Conservation (phyloP, 2,329 filamentous ascomycete species). For the Fusarium guadeloupense region DNA sequence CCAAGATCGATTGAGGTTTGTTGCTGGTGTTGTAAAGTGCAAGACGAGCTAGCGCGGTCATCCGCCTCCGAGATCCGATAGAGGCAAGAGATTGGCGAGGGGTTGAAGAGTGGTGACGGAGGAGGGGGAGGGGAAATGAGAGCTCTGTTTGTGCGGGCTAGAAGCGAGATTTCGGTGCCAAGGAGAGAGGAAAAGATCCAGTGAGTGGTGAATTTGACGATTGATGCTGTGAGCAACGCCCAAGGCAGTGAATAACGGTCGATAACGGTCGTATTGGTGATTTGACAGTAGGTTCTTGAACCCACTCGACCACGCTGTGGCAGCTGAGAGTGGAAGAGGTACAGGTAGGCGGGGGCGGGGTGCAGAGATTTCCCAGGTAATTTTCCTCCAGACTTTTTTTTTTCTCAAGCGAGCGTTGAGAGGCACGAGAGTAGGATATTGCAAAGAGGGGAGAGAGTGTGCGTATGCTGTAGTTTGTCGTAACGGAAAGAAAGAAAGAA, state of each 20-base stretch:
- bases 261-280: not conserved
- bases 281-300: conserved; percentile 16
- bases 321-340: conserved; percentile 38
- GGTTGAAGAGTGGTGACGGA: conserved; percentile 33
- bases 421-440: not conserved
- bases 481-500: not conserved
- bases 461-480: not conserved
- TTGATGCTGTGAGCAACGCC: not conserved
- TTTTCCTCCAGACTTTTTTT: conserved; percentile 34
- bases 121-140: conserved; percentile 14
- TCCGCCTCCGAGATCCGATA: conserved; percentile 38
- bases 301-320: conserved; percentile 27
- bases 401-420: conserved; percentile 22
- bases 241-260: not conserved
- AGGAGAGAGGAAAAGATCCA: conserved; percentile 1
- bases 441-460: not conserved
- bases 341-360: conserved; percentile 46
- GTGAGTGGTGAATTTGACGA: not conserved
- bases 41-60: conserved; percentile 27
- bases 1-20: not conserved
- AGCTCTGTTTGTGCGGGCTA: conserved; percentile 1
- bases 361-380: conserved; percentile 44
- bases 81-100: conserved; percentile 43
- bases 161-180: conserved; percentile 7
- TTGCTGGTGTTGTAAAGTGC: conserved; percentile 6